Evolutionary conservation across 2,329 filamentous ascomycete species (phyloP).

Genomic region (Aspergillus melleus): DNA sequence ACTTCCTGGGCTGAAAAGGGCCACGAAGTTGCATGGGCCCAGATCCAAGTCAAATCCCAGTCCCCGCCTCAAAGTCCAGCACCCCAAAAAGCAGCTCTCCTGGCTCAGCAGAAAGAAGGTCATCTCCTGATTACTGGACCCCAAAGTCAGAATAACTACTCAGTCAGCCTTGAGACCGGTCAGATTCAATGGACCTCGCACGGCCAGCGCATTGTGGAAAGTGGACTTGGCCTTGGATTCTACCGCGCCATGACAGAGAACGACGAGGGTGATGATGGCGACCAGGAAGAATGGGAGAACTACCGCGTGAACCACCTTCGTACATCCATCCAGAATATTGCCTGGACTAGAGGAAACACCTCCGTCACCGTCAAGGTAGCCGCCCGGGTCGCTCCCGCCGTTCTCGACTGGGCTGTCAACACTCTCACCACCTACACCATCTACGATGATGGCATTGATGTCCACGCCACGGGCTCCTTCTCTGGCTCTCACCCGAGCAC

Average conservation of each 20-base stretch:
- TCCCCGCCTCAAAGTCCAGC: neutral
- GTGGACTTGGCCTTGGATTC: conserved; percentile 43
- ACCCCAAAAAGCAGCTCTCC: neutral
- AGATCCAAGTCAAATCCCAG: conserved; percentile 27
- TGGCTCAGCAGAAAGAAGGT: neutral
- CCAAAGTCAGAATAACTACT: neutral
- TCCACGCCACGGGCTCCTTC: conserved; percentile 49
- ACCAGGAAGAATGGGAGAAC: conserved; percentile 56
- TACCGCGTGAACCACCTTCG: conserved; percentile 40
- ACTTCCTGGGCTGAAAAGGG: conserved; percentile 54
- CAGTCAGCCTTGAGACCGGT: neutral
- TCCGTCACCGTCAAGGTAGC: conserved; percentile 43
- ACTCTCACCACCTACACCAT: conserved; percentile 56
- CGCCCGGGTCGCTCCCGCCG: conserved; percentile 58
- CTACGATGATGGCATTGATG: conserved; percentile 25
- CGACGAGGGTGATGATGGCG: conserved; percentile 54
- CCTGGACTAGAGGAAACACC: conserved; percentile 23
- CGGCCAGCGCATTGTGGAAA: conserved; percentile 6
- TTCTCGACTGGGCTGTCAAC: conserved; percentile 61
- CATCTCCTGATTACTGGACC: neutral
- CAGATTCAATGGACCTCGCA: neutral
- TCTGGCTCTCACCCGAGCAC: conserved; percentile 36
- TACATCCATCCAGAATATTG: conserved; percentile 34
- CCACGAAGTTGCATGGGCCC: conserved; percentile 58
- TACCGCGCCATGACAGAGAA: conserved; percentile 69